phyloP scores from a whole-genome alignment of 306 rosid genomes.

The Cicer bijugum region DNA sequence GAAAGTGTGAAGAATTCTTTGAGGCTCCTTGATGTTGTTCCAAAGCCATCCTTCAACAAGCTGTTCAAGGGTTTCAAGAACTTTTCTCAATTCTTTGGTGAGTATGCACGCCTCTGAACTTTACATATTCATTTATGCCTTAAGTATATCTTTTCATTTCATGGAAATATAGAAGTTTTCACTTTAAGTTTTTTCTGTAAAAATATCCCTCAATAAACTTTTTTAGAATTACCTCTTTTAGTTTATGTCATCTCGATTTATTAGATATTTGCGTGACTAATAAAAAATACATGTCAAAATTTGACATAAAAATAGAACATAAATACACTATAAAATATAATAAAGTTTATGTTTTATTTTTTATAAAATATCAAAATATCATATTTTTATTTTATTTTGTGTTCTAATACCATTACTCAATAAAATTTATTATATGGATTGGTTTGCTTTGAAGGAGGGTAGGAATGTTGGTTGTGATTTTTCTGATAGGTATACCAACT shows the following conservation, averaged over 20 bases:
- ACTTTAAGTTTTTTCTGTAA: not conserved
- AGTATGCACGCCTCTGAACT: constrained; percentile 28
- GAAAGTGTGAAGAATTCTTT: constrained; percentile 68
- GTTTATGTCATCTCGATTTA: no score
- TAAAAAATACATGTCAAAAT: not conserved
- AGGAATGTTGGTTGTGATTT: not conserved
- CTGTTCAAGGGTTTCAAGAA: constrained; percentile 87
- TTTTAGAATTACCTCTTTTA: not conserved
- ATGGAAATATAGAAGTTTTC: not conserved
- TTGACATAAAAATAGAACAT: no score
- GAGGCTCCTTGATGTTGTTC: constrained; percentile 51
- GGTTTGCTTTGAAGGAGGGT: no score
- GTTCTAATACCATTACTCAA: not conserved
- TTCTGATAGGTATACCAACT: no score
- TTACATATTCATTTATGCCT: not conserved
- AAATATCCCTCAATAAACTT: not conserved
- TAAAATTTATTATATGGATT: not conserved
- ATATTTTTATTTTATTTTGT: no score
- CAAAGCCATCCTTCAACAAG: constrained; percentile 70
- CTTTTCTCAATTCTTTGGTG: constrained; percentile 85
- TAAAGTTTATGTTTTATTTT: no score
- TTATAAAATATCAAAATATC: no score
- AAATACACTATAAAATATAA: no score
- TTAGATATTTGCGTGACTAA: not conserved
- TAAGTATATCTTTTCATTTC: not conserved